Evolutionary conservation across 345 rosid genomes (phyloP).

Genomic region (Citrus trifoliata): DNA sequence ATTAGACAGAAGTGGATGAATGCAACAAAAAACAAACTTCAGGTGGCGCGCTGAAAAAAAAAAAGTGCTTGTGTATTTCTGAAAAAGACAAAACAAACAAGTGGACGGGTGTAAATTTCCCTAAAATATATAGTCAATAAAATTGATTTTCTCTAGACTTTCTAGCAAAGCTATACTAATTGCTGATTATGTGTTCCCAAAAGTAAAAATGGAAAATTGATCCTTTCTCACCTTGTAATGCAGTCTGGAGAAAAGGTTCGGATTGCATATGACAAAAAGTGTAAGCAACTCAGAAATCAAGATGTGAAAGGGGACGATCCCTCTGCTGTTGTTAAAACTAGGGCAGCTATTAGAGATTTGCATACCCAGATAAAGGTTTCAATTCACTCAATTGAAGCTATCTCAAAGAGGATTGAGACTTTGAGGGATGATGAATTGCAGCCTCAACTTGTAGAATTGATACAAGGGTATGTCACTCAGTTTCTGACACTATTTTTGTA

Average conservation of each 20-base stretch:
- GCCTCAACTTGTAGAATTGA: slow-evolving; percentile 80
- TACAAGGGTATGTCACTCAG: slow-evolving; percentile 63
- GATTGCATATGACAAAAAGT: slow-evolving; percentile 79
- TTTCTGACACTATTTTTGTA: background rate
- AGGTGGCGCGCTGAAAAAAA: too few relatives aligned
- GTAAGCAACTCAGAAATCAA: slow-evolving; percentile 62
- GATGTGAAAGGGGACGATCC: slow-evolving; percentile 78
- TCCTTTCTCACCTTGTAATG: slow-evolving; percentile 10
- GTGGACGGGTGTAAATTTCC: too few relatives aligned
- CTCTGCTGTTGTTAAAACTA: slow-evolving; percentile 62
- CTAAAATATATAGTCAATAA: background rate
- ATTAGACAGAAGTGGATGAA: too few relatives aligned
- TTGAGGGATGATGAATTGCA: slow-evolving; percentile 92
- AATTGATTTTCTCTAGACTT: background rate
- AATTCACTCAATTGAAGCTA: slow-evolving; percentile 81
- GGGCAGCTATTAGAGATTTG: slow-evolving; percentile 65
- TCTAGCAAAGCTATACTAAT: background rate
- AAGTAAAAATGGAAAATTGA: slow-evolving; percentile 3
- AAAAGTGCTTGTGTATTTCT: too few relatives aligned
- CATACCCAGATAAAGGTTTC: slow-evolving; percentile 79
- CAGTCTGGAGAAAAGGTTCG: slow-evolving; percentile 79
- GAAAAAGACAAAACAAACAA: too few relatives aligned
- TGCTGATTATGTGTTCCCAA: background rate
- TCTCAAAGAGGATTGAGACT: slow-evolving; percentile 79
- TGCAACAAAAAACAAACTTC: too few relatives aligned